Evolutionary conservation across 371 early-diverging fungal species (phyloP), one percentile per base, ranked within the genome.

Genomic region (Capniomyces stellatus): DNA sequence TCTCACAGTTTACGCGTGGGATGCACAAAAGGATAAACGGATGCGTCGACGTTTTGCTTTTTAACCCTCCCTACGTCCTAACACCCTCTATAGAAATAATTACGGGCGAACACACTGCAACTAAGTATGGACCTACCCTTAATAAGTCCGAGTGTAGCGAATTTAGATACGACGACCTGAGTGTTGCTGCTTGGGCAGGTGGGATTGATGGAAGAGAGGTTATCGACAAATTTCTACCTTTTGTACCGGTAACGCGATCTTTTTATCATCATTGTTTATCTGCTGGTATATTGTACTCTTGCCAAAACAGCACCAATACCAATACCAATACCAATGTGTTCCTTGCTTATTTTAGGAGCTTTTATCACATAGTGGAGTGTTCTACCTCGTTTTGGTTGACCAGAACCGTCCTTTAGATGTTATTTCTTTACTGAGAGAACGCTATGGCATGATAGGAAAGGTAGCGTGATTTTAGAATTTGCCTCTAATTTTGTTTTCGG

Each of bases 161-260:
- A 15, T 6, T 10, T 35, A 10, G 35, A 6, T 35, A 72, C 2
- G 74, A 76, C n/a, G 67, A 72, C 3, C 71, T 74, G 2, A 85
- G 91, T 49, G 84, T 78, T 39, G 87, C 89, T 0, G 71, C 88
- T 0, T 94, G 92, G 92, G 95, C 93, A 0, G 98, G 98, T 12
- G 98, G 97, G 1, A 71, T 78, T 15, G 77, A 84, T 55, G 98
- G 98, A 12, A 71, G 96, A 30, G 81, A 84, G 54, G 92, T 98
- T 2, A 85, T 93, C 52, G 90, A 95, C 69, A 59, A 64, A 48
- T 65, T 90, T 46, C 61, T 96, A 21, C 87, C 87, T 0, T 62
- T 67, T 31, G 67, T 92, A n/a, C 29, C 4, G 6, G 46, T 46
- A 46, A 46, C 46, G 27, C 18, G 6, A 10, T 10, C 15, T 35